Base-by-base conservation (phyloP, 129 eudicot species). In the Flaveria sonorensis region DNA sequence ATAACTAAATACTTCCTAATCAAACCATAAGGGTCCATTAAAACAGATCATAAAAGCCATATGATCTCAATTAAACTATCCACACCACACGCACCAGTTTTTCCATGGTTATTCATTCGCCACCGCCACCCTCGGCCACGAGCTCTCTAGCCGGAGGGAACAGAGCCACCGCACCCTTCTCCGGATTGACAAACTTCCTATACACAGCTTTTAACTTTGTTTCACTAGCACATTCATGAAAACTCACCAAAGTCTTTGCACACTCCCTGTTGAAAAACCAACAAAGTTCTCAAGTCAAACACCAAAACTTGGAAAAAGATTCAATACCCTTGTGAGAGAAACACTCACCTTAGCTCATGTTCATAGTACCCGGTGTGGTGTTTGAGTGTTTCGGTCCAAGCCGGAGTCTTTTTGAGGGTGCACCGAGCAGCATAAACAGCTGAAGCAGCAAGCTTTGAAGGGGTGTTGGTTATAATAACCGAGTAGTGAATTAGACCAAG, bases 381-480 rank as follows among this genome's bases (percentile, higher is more conserved):
- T 79, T 74, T 80, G 13, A 94, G 87, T 0, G 99, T 91, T 43
- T 88, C 88, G 0, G 88, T 91, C 99, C 99, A 94, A 18, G 68
- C 24, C 0, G 97, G 99, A 13, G 26, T 85, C 87, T 84, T 86
- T 16, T 77, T 83, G 11, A 94, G 87, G 30, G 90, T 87, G 72
- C 89, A 87, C 28, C 96, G 79, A 16, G 97, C 96, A 13, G 92
- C 97, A 72, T 89, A 91, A 28, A 94, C 99, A 40, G 99, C 97
- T 4, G 97, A 64, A 71, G 99, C 97, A 76, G 99, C 99, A 13
- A 94, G 51, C 77, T 82, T 81, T 30, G 99, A 94, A 28, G 89
- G 97, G 66, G 76, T 70, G 81, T 87, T 89, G 19, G 46, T 26
- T 48, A 75, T 84, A 2, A 85, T 65, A 23, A 82, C 76, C 7